These are phyloP conservation scores for Diaporthe australafricana DNA, from an alignment of 2,329 filamentous ascomycete genomes.

Conservation along the genomic window DNA sequence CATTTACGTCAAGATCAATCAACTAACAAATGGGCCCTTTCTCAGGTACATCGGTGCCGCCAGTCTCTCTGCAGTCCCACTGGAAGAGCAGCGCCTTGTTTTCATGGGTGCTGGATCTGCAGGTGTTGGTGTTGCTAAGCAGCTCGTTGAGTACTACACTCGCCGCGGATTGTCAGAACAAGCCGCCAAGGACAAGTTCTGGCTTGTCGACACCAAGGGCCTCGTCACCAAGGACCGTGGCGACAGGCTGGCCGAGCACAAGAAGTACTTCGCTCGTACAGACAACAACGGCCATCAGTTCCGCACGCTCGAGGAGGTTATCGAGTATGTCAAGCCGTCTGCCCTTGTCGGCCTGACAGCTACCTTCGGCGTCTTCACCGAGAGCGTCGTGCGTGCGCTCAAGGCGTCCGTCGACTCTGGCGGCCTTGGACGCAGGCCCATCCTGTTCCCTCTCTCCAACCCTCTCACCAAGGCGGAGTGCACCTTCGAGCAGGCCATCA, in stretches of 20 bases:
- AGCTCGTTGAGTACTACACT: conserved; percentile 97
- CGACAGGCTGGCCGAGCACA: conserved; percentile 92
- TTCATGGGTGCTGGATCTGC: conserved; percentile 97
- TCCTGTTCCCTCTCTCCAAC: conserved; percentile 97
- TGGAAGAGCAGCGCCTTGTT: conserved; percentile 92
- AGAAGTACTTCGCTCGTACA: conserved; percentile 75
- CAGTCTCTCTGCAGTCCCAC: conserved; percentile 84
- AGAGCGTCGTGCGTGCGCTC: conserved; percentile 80
- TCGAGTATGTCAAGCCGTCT: conserved; percentile 94
- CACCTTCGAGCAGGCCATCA: conserved; percentile 93
- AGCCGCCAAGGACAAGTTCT: conserved; percentile 91
- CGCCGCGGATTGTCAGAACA: conserved; percentile 90
- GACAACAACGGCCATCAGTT: conserved; percentile 77
- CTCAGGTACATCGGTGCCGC: conserved; percentile 76
- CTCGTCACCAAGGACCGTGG: conserved; percentile 93
- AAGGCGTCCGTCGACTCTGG: conserved; percentile 73
- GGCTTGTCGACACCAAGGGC: conserved; percentile 96
- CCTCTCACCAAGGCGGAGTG: conserved; percentile 97
- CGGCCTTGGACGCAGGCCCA: conserved; percentile 80
- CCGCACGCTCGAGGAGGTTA: conserved; percentile 87
- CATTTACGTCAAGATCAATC: conserved; percentile 6
- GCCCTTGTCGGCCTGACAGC: conserved; percentile 95
- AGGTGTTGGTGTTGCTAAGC: conserved; percentile 96
- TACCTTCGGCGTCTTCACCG: conserved; percentile 94
- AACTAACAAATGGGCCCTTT: conserved; percentile 65